phyloP scores from a whole-genome alignment of 1,139 yeast genomes.

The Yamadazyma songkhlaensis region DNA sequence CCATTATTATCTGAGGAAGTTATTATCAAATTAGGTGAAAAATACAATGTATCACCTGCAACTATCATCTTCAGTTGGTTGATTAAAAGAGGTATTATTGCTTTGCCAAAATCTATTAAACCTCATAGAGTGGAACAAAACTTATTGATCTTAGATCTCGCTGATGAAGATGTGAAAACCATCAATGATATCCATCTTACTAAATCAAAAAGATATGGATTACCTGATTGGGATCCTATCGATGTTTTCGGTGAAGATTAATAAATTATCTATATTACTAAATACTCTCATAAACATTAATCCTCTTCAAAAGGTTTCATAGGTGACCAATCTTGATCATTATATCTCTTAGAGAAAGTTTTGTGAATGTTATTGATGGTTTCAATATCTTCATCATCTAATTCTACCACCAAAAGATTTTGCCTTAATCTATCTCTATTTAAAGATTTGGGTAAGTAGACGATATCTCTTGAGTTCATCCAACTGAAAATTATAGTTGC shows the following conservation, averaged over 20 bases:
- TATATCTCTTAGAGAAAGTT: constrained; percentile 49
- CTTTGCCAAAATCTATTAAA: constrained; percentile 70
- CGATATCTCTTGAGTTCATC: constrained; percentile 67
- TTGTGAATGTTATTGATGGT: constrained; percentile 42
- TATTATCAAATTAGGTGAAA: constrained; percentile 51
- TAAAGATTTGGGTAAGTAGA: constrained; percentile 72
- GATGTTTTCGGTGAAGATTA: constrained; percentile 16
- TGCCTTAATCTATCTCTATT: constrained; percentile 56
- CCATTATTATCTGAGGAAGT: constrained; percentile 55
- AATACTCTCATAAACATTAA: neutral
- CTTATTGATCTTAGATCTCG: constrained; percentile 47
- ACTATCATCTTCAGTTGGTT: constrained; percentile 71
- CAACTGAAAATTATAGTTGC: constrained; percentile 69
- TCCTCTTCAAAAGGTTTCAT: constrained; percentile 16
- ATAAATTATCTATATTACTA: neutral
- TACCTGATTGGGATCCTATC: constrained; percentile 34
- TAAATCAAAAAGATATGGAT: constrained; percentile 49
- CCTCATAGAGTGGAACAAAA: constrained; percentile 60
- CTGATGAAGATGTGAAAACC: constrained; percentile 50
- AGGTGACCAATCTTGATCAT: constrained; percentile 37
- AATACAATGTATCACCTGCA: constrained; percentile 56
- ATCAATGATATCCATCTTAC: constrained; percentile 43
- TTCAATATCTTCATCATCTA: constrained; percentile 54
- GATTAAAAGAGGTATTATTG: constrained; percentile 62
- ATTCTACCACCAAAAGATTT: constrained; percentile 51